Percentiles rank a stretch among this genome's conserved stretches.
Evolutionary conservation across 2,329 filamentous ascomycete species (phyloP).

Genomic region (Neoascochyta sp.): DNA sequence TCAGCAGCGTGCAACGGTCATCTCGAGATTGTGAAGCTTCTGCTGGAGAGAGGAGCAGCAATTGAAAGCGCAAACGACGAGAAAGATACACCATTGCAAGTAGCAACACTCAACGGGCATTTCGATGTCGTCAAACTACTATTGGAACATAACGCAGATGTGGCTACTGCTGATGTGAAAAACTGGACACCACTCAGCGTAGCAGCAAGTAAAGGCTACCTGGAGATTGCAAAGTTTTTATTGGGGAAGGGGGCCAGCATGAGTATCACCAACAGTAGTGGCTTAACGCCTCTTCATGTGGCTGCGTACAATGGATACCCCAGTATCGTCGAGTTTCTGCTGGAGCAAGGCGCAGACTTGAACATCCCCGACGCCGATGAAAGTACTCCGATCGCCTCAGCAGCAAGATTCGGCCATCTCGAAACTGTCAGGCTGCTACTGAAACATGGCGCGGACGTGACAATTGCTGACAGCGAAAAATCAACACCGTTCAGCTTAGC

Average conservation of each 20-base stretch:
- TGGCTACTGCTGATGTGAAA: background rate
- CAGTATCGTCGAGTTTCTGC: background rate
- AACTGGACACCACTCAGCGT: background rate
- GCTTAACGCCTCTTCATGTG: background rate
- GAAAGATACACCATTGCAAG: no score
- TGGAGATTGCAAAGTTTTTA: background rate
- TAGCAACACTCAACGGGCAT: background rate
- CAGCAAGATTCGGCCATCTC: background rate
- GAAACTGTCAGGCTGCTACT: constrained; percentile 2
- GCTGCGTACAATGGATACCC: background rate
- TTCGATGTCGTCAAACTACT: background rate
- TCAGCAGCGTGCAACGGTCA: background rate
- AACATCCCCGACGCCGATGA: background rate
- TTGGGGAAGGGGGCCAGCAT: background rate
- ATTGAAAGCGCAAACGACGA: background rate
- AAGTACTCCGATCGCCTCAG: background rate
- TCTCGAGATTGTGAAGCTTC: constrained; percentile 1
- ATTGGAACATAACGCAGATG: background rate
- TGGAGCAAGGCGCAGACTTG: background rate
- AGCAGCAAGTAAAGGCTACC: background rate
- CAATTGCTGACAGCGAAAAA: background rate
- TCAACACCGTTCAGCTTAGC: background rate
- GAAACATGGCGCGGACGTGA: background rate
- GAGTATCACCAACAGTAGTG: background rate
- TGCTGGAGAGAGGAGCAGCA: constrained; percentile 1